Conservation (phyloP, 108 stramenopile genomes). For the Fragilaria crotonensis region DNA sequence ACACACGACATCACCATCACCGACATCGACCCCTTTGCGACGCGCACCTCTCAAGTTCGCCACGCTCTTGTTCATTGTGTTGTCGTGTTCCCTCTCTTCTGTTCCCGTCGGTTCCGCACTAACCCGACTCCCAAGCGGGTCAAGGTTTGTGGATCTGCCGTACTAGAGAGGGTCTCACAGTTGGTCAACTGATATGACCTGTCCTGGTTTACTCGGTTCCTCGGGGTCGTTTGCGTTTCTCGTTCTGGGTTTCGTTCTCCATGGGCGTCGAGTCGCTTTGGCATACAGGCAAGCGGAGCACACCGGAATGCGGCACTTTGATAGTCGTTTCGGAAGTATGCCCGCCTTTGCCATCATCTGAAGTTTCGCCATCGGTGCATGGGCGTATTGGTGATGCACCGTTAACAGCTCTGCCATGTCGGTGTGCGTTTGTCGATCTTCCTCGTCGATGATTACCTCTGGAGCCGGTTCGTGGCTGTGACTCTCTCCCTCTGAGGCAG, state of each 20-base stretch:
- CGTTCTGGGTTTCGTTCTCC: constrained; percentile 10
- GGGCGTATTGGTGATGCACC: constrained; percentile 18
- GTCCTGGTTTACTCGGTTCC: constrained; percentile 10
- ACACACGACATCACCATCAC: too few relatives aligned
- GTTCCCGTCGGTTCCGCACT: too few relatives aligned
- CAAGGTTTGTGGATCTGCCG: too few relatives aligned
- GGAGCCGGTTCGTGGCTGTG: neutral
- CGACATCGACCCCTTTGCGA: too few relatives aligned
- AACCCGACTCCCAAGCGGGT: too few relatives aligned
- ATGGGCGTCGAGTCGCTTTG: constrained; percentile 13
- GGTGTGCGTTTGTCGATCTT: constrained; percentile 1
- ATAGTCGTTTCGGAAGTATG: constrained; percentile 14
- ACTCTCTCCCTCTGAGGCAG: neutral
- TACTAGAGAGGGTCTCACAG: too few relatives aligned
- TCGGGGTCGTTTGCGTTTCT: neutral
- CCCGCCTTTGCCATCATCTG: constrained; percentile 7
- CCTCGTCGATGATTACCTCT: too few relatives aligned
- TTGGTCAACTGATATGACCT: constrained; percentile 16
- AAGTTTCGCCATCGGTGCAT: constrained; percentile 3
- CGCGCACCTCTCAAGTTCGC: too few relatives aligned
- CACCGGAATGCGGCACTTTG: constrained; percentile 8
- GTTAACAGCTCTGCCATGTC: constrained; percentile 18
- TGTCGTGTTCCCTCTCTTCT: too few relatives aligned
- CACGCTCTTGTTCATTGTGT: too few relatives aligned
- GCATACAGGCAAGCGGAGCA: constrained; percentile 27